These are phyloP conservation scores for Tothia fuscella DNA, from an alignment of 2,329 filamentous ascomycete species.

Conservation along the genomic window DNA sequence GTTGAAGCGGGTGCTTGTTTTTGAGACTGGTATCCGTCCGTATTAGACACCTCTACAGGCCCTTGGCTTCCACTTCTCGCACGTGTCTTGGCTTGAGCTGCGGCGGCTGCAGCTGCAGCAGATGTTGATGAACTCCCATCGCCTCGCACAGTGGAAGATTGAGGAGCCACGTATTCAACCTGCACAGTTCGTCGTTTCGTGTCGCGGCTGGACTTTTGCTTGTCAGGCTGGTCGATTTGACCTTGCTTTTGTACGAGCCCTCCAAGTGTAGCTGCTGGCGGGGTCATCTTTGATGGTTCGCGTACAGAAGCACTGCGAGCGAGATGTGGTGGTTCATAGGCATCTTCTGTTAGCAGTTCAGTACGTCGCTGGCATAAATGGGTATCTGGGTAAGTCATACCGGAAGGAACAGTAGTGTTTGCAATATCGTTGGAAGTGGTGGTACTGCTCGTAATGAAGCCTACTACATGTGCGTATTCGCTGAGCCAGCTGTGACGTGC, in stretches of 20 bases:
- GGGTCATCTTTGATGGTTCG: conserved; percentile 57
- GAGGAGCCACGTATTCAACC: conserved; percentile 91
- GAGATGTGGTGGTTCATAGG: conserved; percentile 49
- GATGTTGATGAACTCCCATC: no score
- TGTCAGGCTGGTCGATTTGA: conserved; percentile 56
- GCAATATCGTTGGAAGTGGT: conserved; percentile 78
- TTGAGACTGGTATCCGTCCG: conserved; percentile 4
- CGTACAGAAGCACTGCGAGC: conserved; percentile 87
- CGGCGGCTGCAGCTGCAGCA: conserved; percentile 26
- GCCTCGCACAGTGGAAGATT: conserved; percentile 71
- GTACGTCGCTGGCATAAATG: background rate
- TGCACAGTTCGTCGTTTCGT: conserved; percentile 90
- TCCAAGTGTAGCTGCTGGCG: conserved; percentile 33
- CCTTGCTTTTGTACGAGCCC: conserved; percentile 63
- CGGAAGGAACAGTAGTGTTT: conserved; percentile 56
- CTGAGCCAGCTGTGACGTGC: conserved; percentile 96
- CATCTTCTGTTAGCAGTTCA: conserved; percentile 29
- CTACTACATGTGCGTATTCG: conserved; percentile 92
- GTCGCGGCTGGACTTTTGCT: conserved; percentile 60
- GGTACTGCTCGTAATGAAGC: conserved; percentile 92
- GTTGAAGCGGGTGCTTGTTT: conserved; percentile 9
- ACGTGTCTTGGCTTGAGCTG: conserved; percentile 31
- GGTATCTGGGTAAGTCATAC: conserved; percentile 28
- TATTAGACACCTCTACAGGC: conserved; percentile 31
- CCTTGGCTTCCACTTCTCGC: conserved; percentile 44